Evolutionary conservation across 2,329 filamentous ascomycete genomes (phyloP).

Genomic region (Fusarium sublunatum): DNA sequence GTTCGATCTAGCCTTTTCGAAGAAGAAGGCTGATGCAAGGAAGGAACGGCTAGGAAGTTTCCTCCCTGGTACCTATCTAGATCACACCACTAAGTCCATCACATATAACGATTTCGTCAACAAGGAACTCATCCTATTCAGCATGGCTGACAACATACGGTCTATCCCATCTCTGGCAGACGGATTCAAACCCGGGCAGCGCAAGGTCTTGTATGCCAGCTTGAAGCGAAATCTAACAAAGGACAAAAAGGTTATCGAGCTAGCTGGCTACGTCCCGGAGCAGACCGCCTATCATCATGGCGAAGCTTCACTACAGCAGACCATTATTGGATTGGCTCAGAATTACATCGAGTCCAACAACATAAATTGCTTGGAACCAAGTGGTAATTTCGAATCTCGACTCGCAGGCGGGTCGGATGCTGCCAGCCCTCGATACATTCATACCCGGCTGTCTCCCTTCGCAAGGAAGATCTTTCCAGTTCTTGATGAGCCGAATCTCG

Average conservation of each 20-base stretch:
- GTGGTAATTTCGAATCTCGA: constrained; percentile 97
- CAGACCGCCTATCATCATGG: constrained; percentile 96
- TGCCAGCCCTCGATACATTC: constrained; percentile 98
- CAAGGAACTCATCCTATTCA: constrained; percentile 97
- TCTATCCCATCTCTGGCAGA: constrained; percentile 96
- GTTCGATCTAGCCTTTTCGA: constrained; percentile 97
- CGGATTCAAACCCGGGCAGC: constrained; percentile 95
- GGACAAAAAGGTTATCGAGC: constrained; percentile 95
- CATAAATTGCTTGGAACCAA: constrained; percentile 93
- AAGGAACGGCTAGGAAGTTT: constrained; percentile 97
- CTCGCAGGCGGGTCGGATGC: constrained; percentile 91
- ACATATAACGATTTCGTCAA: constrained; percentile 95
- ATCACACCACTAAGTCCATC: constrained; percentile 84
- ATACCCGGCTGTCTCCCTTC: constrained; percentile 93
- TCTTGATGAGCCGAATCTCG: constrained; percentile 86
- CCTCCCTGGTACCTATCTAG: constrained; percentile 90
- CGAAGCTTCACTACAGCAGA: constrained; percentile 91
- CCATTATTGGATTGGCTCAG: constrained; percentile 93
- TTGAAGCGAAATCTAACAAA: constrained; percentile 92
- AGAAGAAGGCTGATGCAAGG: constrained; percentile 97
- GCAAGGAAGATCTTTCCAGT: constrained; percentile 86
- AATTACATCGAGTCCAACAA: constrained; percentile 98
- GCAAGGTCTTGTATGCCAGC: constrained; percentile 94
- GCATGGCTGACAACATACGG: constrained; percentile 97
- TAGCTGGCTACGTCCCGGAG: constrained; percentile 91